Conservation (phyloP, 2,329 filamentous ascomycete genomes). For the Penicillium frequentans region DNA sequence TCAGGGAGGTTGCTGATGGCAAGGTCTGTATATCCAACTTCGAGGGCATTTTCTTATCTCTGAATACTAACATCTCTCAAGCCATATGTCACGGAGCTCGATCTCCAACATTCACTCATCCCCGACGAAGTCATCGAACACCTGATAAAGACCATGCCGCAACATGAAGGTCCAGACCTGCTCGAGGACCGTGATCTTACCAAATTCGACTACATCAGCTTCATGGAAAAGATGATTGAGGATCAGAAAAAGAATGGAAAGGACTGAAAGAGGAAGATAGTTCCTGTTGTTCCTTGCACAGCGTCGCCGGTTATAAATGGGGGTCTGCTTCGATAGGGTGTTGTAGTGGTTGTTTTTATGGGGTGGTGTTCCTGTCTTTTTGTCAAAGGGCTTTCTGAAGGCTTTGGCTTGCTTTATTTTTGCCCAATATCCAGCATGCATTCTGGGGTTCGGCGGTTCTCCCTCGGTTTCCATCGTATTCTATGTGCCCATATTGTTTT, state of each 20-base stretch:
- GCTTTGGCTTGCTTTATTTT: slow-evolving; percentile 7
- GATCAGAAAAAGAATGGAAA: slow-evolving; percentile 32
- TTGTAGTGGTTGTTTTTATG: slow-evolving; percentile 17
- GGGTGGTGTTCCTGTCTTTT: slow-evolving; percentile 9
- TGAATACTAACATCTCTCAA: slow-evolving; percentile 35
- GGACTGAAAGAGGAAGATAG: slow-evolving; percentile 19
- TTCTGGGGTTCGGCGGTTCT: slow-evolving; percentile 25
- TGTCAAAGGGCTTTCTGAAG: slow-evolving; percentile 3
- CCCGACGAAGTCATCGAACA: slow-evolving; percentile 97
- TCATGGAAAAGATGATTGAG: slow-evolving; percentile 85
- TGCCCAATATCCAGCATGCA: slow-evolving; percentile 28
- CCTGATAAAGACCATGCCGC: slow-evolving; percentile 81
- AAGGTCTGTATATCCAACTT: slow-evolving; percentile 57
- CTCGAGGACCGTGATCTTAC: slow-evolving; percentile 78
- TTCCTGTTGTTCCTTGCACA: slow-evolving; percentile 19
- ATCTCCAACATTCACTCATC: slow-evolving; percentile 89
- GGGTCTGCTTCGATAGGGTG: slow-evolving; percentile 21
- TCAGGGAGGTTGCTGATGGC: slow-evolving; percentile 94
- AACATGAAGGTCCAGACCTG: slow-evolving; percentile 80
- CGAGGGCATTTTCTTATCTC: background rate
- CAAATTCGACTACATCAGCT: slow-evolving; percentile 94
- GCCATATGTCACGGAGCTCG: slow-evolving; percentile 97
- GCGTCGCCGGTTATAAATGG: slow-evolving; percentile 22
- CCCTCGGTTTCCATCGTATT: slow-evolving; percentile 8
- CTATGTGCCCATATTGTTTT: slow-evolving; percentile 17